A percentile compares a stretch with the other conserved stretches of the same genome.
These are phyloP conservation scores for Barnettozyma siamensis DNA, from an alignment of 805 yeast species.

Conservation along the genomic window DNA sequence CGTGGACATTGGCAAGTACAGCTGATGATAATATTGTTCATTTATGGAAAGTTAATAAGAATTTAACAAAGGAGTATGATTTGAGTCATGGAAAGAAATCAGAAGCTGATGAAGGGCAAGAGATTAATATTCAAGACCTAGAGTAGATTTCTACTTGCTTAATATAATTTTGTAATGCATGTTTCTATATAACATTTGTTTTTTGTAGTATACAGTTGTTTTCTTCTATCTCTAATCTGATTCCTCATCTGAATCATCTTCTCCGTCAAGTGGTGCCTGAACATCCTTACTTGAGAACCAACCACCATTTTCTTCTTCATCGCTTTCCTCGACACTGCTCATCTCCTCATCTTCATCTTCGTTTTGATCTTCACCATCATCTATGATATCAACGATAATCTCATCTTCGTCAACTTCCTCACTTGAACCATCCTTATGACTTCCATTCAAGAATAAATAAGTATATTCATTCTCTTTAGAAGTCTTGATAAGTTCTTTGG, in stretches of 20 bases:
- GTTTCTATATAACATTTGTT: neutral
- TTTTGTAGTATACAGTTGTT: neutral
- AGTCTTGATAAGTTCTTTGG: constrained; percentile 61
- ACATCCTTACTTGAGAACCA: constrained; percentile 22
- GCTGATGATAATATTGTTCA: constrained; percentile 42
- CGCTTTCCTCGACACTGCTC: constrained; percentile 7
- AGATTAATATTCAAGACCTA: constrained; percentile 17
- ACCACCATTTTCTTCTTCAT: constrained; percentile 21
- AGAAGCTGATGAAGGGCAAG: constrained; percentile 11
- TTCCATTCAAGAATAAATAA: constrained; percentile 41
- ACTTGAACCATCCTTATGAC: neutral
- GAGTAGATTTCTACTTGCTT: constrained; percentile 10
- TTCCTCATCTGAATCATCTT: constrained; percentile 7
- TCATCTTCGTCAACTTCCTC: constrained; percentile 11
- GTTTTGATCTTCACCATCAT: constrained; percentile 10
- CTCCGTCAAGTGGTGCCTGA: constrained; percentile 3
- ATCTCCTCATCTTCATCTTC: constrained; percentile 7
- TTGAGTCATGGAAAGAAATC: neutral
- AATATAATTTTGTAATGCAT: neutral
- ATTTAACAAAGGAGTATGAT: constrained; percentile 28
- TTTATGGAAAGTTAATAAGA: constrained; percentile 38
- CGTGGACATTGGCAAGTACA: constrained; percentile 68
- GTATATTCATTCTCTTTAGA: constrained; percentile 50
- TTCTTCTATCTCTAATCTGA: neutral
- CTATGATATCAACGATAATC: constrained; percentile 9